phyloP scores from a whole-genome alignment of 495 filamentous ascomycete genomes.

The Articulospora tetracladia region DNA sequence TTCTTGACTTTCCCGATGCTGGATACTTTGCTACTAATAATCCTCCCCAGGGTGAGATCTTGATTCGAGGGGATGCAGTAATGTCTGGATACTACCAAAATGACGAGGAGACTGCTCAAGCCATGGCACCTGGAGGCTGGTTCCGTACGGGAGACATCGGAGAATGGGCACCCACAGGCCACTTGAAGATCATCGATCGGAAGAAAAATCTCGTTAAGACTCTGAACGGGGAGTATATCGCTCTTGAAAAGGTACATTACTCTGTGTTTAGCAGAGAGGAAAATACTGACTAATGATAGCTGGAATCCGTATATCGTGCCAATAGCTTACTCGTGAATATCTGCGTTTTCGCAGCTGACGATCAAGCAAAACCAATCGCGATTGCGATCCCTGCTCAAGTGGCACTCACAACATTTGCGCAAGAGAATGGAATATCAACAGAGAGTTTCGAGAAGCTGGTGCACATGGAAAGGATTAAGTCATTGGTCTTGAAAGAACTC shows the following conservation, averaged over 20 bases:
- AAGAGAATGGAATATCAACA: background rate
- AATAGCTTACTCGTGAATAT: conserved; percentile 82
- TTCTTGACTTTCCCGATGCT: conserved; percentile 89
- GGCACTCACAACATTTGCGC: background rate
- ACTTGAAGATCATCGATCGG: conserved; percentile 85
- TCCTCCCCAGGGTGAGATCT: conserved; percentile 89
- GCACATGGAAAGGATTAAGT: conserved; percentile 73
- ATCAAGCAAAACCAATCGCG: conserved; percentile 79
- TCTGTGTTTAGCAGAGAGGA: conserved; percentile 34
- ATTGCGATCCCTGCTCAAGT: conserved; percentile 71
- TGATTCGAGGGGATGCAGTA: conserved; percentile 79
- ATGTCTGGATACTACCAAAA: conserved; percentile 73
- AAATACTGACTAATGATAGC: conserved; percentile 29
- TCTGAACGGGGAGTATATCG: conserved; percentile 92
- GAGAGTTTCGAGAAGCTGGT: conserved; percentile 49
- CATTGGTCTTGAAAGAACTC: conserved; percentile 71
- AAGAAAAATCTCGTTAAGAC: conserved; percentile 99
- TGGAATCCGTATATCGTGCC: conserved; percentile 89
- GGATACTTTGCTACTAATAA: conserved; percentile 81
- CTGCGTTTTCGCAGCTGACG: conserved; percentile 77
- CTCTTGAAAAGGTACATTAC: conserved; percentile 68
- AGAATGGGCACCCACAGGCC: conserved; percentile 75
- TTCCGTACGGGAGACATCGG: conserved; percentile 95
- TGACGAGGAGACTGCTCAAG: conserved; percentile 72
- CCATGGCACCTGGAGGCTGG: conserved; percentile 76